These are phyloP conservation scores for Colletotrichum falcatum DNA, from an alignment of 2,329 filamentous ascomycete species.

Conservation along the genomic window DNA sequence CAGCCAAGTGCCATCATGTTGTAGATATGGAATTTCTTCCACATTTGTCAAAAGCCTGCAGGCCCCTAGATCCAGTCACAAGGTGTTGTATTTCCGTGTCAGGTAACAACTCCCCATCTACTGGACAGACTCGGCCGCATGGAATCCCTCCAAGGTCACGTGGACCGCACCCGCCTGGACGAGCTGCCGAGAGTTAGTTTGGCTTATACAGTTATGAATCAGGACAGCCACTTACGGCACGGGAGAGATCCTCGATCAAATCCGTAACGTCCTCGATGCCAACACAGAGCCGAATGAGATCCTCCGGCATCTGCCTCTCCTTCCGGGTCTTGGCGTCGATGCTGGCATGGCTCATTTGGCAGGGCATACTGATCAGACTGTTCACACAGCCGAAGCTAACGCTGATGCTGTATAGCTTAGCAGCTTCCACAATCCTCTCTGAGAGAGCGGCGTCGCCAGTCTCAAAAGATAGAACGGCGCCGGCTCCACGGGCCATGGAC, in stretches of 20 bases:
- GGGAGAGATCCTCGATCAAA: conserved; percentile 90
- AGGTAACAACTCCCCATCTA: background rate
- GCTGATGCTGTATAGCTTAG: conserved; percentile 92
- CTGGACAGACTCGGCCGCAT: conserved; percentile 60
- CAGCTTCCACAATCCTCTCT: conserved; percentile 93
- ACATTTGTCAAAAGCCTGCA: background rate
- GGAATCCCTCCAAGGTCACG: conserved; percentile 85
- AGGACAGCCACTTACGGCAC: conserved; percentile 77
- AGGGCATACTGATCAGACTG: conserved; percentile 98
- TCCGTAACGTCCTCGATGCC: conserved; percentile 95
- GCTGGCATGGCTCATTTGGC: conserved; percentile 98
- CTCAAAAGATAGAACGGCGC: conserved; percentile 95
- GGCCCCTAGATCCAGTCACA: background rate
- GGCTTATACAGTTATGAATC: background rate
- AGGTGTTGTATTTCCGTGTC: conserved; percentile 2
- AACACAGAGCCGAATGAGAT: conserved; percentile 94
- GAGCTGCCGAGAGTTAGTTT: conserved; percentile 65
- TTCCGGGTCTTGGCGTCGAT: conserved; percentile 94
- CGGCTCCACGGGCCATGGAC: conserved; percentile 93
- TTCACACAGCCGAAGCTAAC: conserved; percentile 99
- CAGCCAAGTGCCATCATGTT: background rate
- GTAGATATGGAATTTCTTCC: conserved; percentile 21
- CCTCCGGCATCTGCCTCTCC: conserved; percentile 93
- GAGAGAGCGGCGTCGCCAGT: conserved; percentile 87
- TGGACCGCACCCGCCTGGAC: conserved; percentile 95